These are phyloP conservation scores for Aspergillus egyptiacus DNA, from an alignment of 495 filamentous ascomycete genomes.

Conservation along the genomic window DNA sequence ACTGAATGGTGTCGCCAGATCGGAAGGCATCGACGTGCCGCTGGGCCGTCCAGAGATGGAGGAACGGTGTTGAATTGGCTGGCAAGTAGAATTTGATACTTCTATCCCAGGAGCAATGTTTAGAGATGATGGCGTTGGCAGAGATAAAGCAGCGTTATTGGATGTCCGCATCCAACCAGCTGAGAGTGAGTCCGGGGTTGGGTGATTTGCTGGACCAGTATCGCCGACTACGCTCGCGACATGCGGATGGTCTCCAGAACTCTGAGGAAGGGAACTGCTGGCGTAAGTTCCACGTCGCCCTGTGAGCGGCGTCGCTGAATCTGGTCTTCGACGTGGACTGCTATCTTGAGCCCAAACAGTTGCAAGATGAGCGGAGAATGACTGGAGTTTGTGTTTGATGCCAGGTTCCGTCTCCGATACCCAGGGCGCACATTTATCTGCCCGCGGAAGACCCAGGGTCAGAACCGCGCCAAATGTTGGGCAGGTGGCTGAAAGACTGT, in stretches of 20 bases:
- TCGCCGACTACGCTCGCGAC: conserved; percentile 9
- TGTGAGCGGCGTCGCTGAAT: background rate
- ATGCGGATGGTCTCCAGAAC: background rate
- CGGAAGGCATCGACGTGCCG: conserved; percentile 20
- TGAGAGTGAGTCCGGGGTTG: conserved; percentile 24
- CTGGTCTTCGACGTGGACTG: background rate
- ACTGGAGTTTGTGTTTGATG: conserved; percentile 27
- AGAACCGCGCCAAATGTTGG: conserved; percentile 35
- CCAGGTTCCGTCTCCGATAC: conserved; percentile 27
- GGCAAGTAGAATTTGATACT: conserved; percentile 18
- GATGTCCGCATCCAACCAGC: conserved; percentile 30
- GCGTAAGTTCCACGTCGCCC: conserved; percentile 8
- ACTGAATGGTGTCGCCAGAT: conserved; percentile 23
- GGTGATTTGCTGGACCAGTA: conserved; percentile 3
- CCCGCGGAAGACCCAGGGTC: conserved; percentile 19
- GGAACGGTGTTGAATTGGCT: conserved; percentile 12
- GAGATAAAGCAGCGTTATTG: conserved; percentile 20
- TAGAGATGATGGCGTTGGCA: conserved; percentile 33
- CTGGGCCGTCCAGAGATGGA: conserved; percentile 25
- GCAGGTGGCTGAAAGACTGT: conserved; percentile 32
- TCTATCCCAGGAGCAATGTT: conserved; percentile 23
- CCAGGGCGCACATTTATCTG: background rate
- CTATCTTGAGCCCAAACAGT: conserved; percentile 21
- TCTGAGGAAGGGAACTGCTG: background rate
- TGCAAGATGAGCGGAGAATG: conserved; percentile 31